Conservation (phyloP, 2,329 filamentous ascomycete genomes). For the Fusarium sp. region DNA sequence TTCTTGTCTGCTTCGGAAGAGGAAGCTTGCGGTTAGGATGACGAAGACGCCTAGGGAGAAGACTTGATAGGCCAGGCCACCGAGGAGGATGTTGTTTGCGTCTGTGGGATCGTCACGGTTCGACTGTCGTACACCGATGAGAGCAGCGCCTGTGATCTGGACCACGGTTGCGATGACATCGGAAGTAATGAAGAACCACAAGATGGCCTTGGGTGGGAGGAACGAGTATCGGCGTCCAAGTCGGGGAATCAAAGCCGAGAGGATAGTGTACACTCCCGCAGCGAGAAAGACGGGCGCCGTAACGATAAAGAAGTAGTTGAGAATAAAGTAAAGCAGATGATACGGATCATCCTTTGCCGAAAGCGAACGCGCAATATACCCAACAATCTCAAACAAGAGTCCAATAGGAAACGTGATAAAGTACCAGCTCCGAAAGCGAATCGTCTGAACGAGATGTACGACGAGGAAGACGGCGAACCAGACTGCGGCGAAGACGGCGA, state of each 20-base stretch:
- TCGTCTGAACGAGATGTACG: conserved; percentile 49
- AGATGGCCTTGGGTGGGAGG: conserved; percentile 55
- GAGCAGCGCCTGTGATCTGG: conserved; percentile 62
- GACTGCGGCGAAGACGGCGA: conserved; percentile 53
- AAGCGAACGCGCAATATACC: conserved; percentile 58
- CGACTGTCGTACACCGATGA: conserved; percentile 59
- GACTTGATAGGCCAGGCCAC: conserved; percentile 62
- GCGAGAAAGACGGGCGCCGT: conserved; percentile 65
- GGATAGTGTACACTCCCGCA: conserved; percentile 63
- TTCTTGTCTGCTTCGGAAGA: conserved; percentile 49
- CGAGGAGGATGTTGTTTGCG: conserved; percentile 63
- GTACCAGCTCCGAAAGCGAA: conserved; percentile 54
- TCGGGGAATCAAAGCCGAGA: conserved; percentile 58
- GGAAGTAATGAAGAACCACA: conserved; percentile 62
- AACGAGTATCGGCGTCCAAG: conserved; percentile 55
- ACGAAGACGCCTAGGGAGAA: conserved; percentile 60
- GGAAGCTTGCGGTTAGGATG: conserved; percentile 52
- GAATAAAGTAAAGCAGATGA: conserved; percentile 62
- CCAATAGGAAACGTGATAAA: conserved; percentile 56
- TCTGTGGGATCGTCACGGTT: conserved; percentile 58
- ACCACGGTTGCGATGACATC: conserved; percentile 62
- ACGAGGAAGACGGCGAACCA: conserved; percentile 55
- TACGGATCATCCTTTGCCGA: conserved; percentile 61
- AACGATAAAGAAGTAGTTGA: conserved; percentile 69
- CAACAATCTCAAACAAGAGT: conserved; percentile 58